Conservation (phyloP, 108 stramenopile species). For the Asterionellopsis glacialis region DNA sequence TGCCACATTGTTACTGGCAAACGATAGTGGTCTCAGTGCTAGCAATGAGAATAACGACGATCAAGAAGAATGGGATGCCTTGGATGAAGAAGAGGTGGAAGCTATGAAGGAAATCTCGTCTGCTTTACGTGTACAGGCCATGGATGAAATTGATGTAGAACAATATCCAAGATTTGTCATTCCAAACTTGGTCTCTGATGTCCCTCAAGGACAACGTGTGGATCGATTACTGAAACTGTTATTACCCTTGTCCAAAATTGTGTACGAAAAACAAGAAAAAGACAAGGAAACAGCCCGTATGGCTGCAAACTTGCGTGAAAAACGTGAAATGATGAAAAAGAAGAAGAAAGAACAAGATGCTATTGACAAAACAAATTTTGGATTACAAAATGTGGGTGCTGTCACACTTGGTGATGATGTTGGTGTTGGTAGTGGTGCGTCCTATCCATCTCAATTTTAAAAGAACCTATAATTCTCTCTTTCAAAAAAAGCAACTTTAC, state of each 20-base stretch:
- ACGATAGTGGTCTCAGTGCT: too few species aligned
- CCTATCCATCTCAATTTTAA: too few species aligned
- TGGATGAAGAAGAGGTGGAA: slow-evolving; percentile 84
- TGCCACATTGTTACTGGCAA: slow-evolving; percentile 12
- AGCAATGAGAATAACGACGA: slow-evolving; percentile 37
- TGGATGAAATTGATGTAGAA: slow-evolving; percentile 65
- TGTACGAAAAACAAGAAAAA: slow-evolving; percentile 59
- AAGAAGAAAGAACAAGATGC: slow-evolving; percentile 47
- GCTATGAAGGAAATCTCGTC: slow-evolving; percentile 82
- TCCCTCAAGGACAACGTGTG: slow-evolving; percentile 43
- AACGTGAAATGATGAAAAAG: slow-evolving; percentile 48
- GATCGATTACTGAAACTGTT: slow-evolving; percentile 68
- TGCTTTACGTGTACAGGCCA: slow-evolving; percentile 49
- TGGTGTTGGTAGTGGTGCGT: too few species aligned
- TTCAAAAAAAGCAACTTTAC: too few species aligned
- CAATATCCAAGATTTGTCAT: slow-evolving; percentile 73
- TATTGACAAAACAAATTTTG: background rate
- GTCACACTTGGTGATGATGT: too few species aligned
- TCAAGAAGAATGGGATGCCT: slow-evolving; percentile 78
- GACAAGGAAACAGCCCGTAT: slow-evolving; percentile 70
- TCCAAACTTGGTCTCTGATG: slow-evolving; percentile 30
- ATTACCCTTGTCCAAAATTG: slow-evolving; percentile 67
- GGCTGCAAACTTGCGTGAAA: slow-evolving; percentile 66
- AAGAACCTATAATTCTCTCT: too few species aligned
- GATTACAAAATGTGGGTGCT: background rate